Base-by-base conservation (phyloP, 176 grass and related monocot species). In the Aegilops sharonensis region DNA sequence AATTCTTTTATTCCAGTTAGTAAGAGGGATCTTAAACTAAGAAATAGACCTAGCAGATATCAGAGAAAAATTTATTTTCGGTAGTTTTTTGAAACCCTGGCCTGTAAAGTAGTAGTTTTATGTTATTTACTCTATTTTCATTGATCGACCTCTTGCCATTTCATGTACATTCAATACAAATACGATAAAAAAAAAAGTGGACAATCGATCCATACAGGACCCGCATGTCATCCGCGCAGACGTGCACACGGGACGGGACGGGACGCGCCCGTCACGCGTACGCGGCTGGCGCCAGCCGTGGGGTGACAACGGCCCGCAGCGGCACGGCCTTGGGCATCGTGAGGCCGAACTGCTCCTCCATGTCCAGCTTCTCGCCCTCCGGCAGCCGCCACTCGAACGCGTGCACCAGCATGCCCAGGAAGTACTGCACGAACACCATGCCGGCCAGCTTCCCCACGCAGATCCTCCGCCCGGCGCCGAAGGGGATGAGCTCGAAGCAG, bases 341-440 rank as follows among this genome's bases (percentile, higher is more conserved):
- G 13, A 94, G 60, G 0, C 94, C 92, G 67, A 94, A 97, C 6
- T 86, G 94, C 83, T 94, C 94, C 12, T 57, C 21, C 92, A 97
- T 97, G 86, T 84, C 89, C 5, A 94, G 40, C 67, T 63, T 54
- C 83, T 94, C 90, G 18, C 92, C 94, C 3, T 91, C 90, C 2
- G 92, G 74, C 13, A 97, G n/a, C 5, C 90, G 57, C 94, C 92
- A 92, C 3, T 97, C 80, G 72, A 97, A 97, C 1, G 90, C 85
- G 77, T 97, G 94, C 52, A 94, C 39, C 50, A 97, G 65, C 20
- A 78, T 89, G 0, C 92, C 94, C 9, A 97, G n/a, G 56, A 97
- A 83, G 59, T 94, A 94, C 73, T 97, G 94, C 75, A 97, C 94
- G 82, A 97, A 97, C 31, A 91, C 81, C 94, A 97, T 94, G 4